Evolutionary conservation across 2,329 filamentous ascomycete genomes (phyloP).

Genomic region (Epichloe hybrida): DNA sequence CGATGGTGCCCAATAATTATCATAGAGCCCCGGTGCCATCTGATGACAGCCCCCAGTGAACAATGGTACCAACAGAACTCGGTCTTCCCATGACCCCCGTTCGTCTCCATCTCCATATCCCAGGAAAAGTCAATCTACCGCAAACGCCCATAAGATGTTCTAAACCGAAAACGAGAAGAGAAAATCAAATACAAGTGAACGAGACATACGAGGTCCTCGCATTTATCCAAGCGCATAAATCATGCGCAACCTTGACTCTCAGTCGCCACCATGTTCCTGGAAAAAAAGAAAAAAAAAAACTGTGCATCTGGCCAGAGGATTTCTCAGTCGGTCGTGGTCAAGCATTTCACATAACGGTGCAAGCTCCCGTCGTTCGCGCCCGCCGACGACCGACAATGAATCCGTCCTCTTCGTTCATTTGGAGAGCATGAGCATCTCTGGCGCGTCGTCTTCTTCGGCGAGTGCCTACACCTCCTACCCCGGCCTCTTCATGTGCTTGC

Average conservation of each 20-base stretch:
- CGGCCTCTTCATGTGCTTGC: slow-evolving; percentile 79
- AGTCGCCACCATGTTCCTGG: not conserved
- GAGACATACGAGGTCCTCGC: not conserved
- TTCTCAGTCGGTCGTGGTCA: not conserved
- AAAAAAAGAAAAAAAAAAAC: not conserved
- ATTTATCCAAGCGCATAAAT: not conserved
- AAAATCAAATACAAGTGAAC: not conserved
- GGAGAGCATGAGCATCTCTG: slow-evolving; percentile 66
- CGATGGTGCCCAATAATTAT: no score
- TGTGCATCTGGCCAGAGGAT: no score
- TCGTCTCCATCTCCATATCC: not conserved
- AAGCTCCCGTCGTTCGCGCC: slow-evolving; percentile 50
- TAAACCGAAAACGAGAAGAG: not conserved
- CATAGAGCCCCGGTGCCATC: no score
- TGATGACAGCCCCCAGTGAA: no score
- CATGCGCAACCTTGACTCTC: not conserved
- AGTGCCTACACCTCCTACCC: slow-evolving; percentile 48
- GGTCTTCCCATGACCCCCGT: not conserved
- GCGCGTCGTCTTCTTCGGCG: slow-evolving; percentile 63
- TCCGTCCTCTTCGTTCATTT: slow-evolving; percentile 68
- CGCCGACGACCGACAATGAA: slow-evolving; percentile 42
- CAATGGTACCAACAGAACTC: no score
- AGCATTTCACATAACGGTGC: slow-evolving; percentile 46
- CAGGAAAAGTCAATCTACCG: not conserved
- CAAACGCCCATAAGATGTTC: not conserved